A percentile compares a stretch with the other conserved stretches of the same genome.
Conservation (phyloP, 805 yeast genomes). For the Yamadazyma insecticola region DNA sequence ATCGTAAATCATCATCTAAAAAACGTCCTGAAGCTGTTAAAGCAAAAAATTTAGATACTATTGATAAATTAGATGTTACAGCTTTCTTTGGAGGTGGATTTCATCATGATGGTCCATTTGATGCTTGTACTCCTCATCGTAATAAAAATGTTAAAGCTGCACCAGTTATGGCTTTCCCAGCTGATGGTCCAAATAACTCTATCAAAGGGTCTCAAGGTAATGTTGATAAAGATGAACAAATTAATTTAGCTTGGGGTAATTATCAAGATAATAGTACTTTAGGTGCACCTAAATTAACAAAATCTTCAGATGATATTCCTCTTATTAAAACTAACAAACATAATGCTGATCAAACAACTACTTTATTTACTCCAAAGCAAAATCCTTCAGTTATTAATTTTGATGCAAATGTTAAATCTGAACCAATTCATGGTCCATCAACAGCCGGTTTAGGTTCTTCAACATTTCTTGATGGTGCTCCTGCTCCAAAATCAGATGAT, state of each 20-base stretch:
- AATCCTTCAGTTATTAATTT: constrained; percentile 56
- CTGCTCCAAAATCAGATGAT: constrained; percentile 58
- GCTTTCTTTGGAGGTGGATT: constrained; percentile 91
- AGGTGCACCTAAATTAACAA: constrained; percentile 32
- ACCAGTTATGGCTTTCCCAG: constrained; percentile 94
- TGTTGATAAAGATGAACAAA: constrained; percentile 45
- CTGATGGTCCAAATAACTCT: constrained; percentile 88
- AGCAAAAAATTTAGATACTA: constrained; percentile 81
- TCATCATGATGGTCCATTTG: constrained; percentile 99
- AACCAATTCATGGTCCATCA: constrained; percentile 77
- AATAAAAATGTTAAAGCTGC: constrained; percentile 72
- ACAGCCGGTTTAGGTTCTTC: constrained; percentile 89
- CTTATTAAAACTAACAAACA: constrained; percentile 16
- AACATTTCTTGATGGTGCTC: constrained; percentile 94
- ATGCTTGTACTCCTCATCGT: constrained; percentile 96
- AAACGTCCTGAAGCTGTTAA: constrained; percentile 42
- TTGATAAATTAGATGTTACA: constrained; percentile 93
- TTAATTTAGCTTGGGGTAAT: constrained; percentile 75
- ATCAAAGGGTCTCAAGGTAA: constrained; percentile 63
- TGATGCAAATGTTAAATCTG: constrained; percentile 64
- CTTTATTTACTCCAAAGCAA: constrained; percentile 39
- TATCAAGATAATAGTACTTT: constrained; percentile 54
- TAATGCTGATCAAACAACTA: constrained; percentile 15
- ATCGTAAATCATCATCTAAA: constrained; percentile 30
- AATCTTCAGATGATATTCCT: constrained; percentile 10